A percentile compares a stretch with the other conserved stretches of the same genome.
phyloP scores from a whole-genome alignment of 2,329 filamentous ascomycete genomes.

The Penicillium psychrosexuale region DNA sequence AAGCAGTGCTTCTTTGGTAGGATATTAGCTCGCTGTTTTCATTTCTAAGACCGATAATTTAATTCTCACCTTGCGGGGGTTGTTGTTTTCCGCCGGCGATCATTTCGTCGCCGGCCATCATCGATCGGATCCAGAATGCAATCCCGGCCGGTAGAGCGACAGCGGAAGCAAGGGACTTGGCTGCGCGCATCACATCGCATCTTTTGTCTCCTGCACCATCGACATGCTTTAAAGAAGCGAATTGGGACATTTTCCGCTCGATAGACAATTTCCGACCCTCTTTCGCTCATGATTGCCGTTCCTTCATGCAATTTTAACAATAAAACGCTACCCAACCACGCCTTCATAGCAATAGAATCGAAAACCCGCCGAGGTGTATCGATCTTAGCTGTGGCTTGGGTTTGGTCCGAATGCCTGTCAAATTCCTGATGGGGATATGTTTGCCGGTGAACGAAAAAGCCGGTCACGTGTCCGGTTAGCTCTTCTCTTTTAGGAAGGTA shows the following conservation, averaged over 20 bases:
- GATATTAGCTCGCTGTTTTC: constrained; percentile 1
- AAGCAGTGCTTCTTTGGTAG: constrained; percentile 14
- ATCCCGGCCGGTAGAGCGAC: constrained; percentile 32
- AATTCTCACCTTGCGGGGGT: constrained; percentile 26
- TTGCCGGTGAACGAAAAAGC: background rate
- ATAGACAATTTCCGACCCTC: constrained; percentile 28
- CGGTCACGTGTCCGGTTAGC: constrained; percentile 15
- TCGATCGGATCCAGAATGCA: constrained; percentile 36
- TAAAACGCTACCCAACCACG: too few relatives aligned
- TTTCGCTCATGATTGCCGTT: constrained; percentile 24
- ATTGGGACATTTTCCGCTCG: constrained; percentile 30
- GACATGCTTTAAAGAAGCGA: constrained; percentile 37
- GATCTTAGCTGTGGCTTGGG: background rate
- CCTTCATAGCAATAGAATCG: background rate
- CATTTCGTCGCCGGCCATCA: constrained; percentile 23
- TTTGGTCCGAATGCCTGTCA: background rate
- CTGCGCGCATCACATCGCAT: constrained; percentile 38
- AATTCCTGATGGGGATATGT: background rate
- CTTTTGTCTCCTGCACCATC: constrained; percentile 36
- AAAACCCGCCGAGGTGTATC: background rate
- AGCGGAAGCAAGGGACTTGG: constrained; percentile 36
- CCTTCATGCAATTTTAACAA: background rate
- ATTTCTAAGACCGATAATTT: background rate
- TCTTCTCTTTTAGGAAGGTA: constrained; percentile 4
- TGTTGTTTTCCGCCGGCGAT: constrained; percentile 23